A percentile compares a stretch with the other conserved stretches of the same genome.
Evolutionary conservation across 169 alveolate genomes (phyloP).

Genomic region (Ichthyophthirius multifiliis): DNA sequence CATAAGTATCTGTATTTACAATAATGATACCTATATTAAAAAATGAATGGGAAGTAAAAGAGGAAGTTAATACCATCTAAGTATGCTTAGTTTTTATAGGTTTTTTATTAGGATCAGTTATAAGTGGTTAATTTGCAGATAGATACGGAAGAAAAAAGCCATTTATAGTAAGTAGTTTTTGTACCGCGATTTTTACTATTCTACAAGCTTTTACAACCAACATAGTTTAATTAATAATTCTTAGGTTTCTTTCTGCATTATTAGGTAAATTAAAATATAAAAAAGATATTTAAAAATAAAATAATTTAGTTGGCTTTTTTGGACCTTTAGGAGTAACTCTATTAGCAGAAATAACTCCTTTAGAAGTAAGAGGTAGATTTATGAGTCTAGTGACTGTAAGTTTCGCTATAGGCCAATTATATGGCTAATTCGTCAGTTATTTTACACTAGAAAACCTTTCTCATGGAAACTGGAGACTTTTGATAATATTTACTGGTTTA

Average conservation of each 20-base stretch:
- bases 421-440: slow-evolving; percentile 26
- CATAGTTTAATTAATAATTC: not conserved
- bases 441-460: slow-evolving; percentile 17
- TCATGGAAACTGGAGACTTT: slow-evolving; percentile 36
- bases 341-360: slow-evolving; percentile 37
- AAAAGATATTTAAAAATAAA: not conserved
- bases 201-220: not conserved
- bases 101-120: slow-evolving; percentile 13
- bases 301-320: slow-evolving; percentile 30
- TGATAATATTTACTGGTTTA: slow-evolving; percentile 23
- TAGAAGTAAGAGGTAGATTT: slow-evolving; percentile 34
- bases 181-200: not conserved
- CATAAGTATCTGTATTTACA: slow-evolving; percentile 32
- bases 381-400: slow-evolving; percentile 36
- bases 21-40: slow-evolving; percentile 32
- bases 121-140: slow-evolving; percentile 26
- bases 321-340: slow-evolving; percentile 35
- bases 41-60: slow-evolving; percentile 34
- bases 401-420: slow-evolving; percentile 26
- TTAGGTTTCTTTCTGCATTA: not conserved
- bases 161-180: slow-evolving; percentile 14
- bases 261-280: not conserved
- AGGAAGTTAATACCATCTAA: slow-evolving; percentile 20
- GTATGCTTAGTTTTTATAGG: slow-evolving; percentile 36
- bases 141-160: slow-evolving; percentile 27